Conservation (phyloP, 257 asterid genomes). For the Avicennia marina region DNA sequence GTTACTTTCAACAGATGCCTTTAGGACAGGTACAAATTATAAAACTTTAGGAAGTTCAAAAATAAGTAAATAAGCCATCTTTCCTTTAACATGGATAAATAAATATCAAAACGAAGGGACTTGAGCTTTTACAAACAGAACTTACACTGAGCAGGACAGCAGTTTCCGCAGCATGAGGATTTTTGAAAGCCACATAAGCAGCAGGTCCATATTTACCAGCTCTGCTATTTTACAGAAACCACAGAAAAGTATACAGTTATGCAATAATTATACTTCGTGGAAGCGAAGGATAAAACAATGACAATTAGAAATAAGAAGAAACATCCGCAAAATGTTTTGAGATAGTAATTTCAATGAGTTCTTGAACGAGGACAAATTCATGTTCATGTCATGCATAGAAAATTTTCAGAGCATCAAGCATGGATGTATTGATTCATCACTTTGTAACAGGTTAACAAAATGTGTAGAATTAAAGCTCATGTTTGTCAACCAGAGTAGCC, state of each 20-base stretch:
- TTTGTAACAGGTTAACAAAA: no score
- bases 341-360: not conserved
- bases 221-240: conserved; percentile 40
- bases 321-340: not conserved
- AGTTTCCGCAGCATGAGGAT: conserved; percentile 87
- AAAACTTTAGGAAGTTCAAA: no score
- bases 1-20: no score
- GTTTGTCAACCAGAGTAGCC: no score
- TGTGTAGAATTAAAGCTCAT: no score
- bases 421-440: no score
- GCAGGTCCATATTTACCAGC: conserved; percentile 78
- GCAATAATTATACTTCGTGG: not conserved
- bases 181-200: conserved; percentile 85
- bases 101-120: not conserved
- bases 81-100: not conserved
- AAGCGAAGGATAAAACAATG: not conserved
- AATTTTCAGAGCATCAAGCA: no score
- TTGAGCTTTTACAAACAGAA: no score
- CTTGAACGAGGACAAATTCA: not conserved
- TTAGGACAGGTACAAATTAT: no score
- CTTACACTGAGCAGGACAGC: conserved; percentile 96
- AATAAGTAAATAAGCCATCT: not conserved
- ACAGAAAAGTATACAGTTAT: conserved; percentile 18
- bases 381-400: no score
- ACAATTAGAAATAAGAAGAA: conserved; percentile 1